phyloP scores from a whole-genome alignment of 2,329 filamentous ascomycete species.

The Dothistroma pini region DNA sequence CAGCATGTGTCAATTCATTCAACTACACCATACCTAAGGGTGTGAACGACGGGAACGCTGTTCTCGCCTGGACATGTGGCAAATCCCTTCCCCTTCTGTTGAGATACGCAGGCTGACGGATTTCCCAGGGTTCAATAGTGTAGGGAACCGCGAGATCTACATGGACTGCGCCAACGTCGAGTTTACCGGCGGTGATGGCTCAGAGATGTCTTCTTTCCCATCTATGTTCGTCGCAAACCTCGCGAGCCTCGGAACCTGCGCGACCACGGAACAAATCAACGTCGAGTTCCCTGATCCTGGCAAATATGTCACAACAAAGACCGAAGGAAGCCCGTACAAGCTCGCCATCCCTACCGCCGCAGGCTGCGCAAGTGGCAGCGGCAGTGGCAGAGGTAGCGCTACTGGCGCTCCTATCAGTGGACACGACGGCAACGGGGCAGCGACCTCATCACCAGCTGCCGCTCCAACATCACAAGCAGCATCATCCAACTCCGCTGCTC shows the following conservation, averaged over 20 bases:
- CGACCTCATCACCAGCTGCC: conserved; percentile 1
- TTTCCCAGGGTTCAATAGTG: conserved; percentile 64
- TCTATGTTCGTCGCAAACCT: conserved; percentile 75
- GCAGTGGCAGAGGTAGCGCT: conserved; percentile 4
- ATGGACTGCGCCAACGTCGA: conserved; percentile 87
- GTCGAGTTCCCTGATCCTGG: conserved; percentile 68
- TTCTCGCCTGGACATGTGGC: conserved; percentile 78
- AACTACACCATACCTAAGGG: conserved; percentile 67
- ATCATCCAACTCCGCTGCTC: conserved; percentile 1
- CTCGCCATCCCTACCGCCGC: conserved; percentile 24
- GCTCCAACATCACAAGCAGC: conserved; percentile 7
- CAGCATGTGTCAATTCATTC: conserved; percentile 50
- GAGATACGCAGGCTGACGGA: no score
- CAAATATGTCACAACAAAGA: conserved; percentile 47
- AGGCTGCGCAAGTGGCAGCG: conserved; percentile 15
- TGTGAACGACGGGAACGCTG: conserved; percentile 71
- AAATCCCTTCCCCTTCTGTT: no score
- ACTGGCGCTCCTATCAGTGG: conserved; percentile 6
- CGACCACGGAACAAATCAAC: conserved; percentile 53
- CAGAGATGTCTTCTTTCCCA: conserved; percentile 61
- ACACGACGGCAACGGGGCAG: conserved; percentile 4
- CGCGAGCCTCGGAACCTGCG: conserved; percentile 48
- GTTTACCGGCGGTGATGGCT: conserved; percentile 55
- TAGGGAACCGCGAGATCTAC: conserved; percentile 95
- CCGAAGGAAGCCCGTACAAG: conserved; percentile 22